A percentile compares a stretch with the other conserved stretches of the same genome.
phyloP scores from a whole-genome alignment of 371 early-diverging fungal species.

The Hamiltosporidium magnivora region DNA sequence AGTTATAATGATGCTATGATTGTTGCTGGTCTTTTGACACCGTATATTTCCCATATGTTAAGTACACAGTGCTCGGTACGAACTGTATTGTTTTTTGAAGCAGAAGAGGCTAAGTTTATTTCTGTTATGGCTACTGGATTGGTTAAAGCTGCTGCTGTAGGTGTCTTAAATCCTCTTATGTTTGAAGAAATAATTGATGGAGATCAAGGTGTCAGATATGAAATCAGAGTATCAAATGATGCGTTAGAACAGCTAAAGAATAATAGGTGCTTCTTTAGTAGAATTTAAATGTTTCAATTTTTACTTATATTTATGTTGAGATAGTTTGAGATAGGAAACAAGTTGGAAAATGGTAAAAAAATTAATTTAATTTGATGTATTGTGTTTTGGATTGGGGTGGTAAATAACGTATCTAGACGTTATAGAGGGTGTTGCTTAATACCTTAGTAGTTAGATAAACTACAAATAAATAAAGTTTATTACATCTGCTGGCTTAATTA shows the following conservation, averaged over 20 bases:
- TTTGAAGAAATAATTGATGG: slow-evolving; percentile 14
- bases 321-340: too few species aligned
- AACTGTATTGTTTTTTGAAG: slow-evolving; percentile 14
- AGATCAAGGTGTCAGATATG: slow-evolving; percentile 12
- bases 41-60: slow-evolving; percentile 1
- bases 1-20: slow-evolving; percentile 7
- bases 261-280: slow-evolving; percentile 5
- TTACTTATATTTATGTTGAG: too few species aligned
- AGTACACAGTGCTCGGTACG: slow-evolving; percentile 7
- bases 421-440: too few species aligned
- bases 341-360: too few species aligned
- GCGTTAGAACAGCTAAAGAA: neutral
- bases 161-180: neutral
- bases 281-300: too few species aligned
- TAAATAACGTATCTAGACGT: too few species aligned
- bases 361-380: too few species aligned
- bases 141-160: slow-evolving; percentile 12
- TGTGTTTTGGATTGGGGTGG: too few species aligned
- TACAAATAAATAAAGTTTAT: too few species aligned
- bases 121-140: slow-evolving; percentile 7
- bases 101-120: slow-evolving; percentile 3
- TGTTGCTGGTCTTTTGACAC: neutral
- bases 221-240: slow-evolving; percentile 5
- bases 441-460: too few species aligned
- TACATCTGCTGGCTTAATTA: too few species aligned